Evolutionary conservation across 2,329 filamentous ascomycete genomes (phyloP).

Genomic region (Paraphoma chrysanthemicola): DNA sequence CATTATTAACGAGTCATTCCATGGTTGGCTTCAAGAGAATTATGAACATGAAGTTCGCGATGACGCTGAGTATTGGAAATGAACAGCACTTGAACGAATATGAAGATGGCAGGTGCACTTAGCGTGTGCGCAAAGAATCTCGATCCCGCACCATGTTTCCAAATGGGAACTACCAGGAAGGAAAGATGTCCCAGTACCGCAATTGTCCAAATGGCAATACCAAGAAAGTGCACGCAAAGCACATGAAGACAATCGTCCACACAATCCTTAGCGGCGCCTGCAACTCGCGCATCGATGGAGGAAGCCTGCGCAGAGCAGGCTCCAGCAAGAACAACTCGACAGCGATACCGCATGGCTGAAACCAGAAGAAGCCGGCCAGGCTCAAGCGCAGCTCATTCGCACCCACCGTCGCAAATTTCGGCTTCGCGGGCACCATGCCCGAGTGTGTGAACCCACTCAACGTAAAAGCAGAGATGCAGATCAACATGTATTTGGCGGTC

Average conservation of each 20-base stretch:
- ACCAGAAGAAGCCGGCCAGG: conserved; percentile 11
- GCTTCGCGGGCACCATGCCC: conserved; percentile 11
- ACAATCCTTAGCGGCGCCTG: not conserved
- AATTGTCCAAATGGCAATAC: not conserved
- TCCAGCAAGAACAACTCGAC: conserved; percentile 8
- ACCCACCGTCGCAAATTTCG: conserved; percentile 1
- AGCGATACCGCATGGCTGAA: conserved; percentile 11
- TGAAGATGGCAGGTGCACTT: no score
- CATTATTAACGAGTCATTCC: no score
- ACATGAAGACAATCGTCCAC: not conserved
- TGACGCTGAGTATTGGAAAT: no score
- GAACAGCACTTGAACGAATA: no score
- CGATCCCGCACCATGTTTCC: not conserved
- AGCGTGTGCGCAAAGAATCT: no score
- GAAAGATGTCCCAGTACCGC: not conserved
- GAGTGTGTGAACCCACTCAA: conserved; percentile 13
- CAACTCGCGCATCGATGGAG: not conserved
- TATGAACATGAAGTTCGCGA: no score
- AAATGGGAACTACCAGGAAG: not conserved
- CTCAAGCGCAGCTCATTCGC: conserved; percentile 2
- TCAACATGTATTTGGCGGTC: conserved; percentile 6
- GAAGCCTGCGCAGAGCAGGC: not conserved
- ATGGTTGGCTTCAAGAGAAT: no score
- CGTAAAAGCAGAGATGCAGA: conserved; percentile 9
- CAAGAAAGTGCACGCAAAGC: not conserved